These are phyloP conservation scores for Musa troglodytarum DNA, from an alignment of 176 grass and related monocot species.

Conservation along the genomic window DNA sequence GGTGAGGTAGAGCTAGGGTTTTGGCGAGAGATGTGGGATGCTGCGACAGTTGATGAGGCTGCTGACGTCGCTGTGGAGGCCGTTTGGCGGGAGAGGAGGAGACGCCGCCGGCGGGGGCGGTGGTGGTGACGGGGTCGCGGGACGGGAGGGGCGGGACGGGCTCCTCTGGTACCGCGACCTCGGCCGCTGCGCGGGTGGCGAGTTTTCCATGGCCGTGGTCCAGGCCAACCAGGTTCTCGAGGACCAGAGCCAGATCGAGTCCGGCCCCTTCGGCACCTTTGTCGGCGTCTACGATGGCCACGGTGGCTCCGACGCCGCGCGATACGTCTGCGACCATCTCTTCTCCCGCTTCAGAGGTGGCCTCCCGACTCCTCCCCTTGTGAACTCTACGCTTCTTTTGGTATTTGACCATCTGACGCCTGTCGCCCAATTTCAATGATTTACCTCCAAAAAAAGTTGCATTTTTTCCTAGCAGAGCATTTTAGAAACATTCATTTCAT, in stretches of 20 bases:
- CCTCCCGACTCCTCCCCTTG: background rate
- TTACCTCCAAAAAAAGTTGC: background rate
- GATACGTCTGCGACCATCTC: constrained; percentile 75
- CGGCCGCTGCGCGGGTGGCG: constrained; percentile 44
- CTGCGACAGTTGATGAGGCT: constrained; percentile 64
- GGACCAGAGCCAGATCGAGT: constrained; percentile 87
- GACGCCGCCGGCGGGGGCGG: constrained; percentile 13
- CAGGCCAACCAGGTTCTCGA: constrained; percentile 91
- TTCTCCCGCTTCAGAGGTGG: constrained; percentile 53
- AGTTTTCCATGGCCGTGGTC: constrained; percentile 64
- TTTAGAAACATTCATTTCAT: background rate
- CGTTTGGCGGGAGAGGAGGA: constrained; percentile 23
- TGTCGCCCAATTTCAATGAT: background rate
- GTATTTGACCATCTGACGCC: background rate
- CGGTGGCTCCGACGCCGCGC: constrained; percentile 60
- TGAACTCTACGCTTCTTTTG: background rate
- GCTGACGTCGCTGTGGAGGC: constrained; percentile 53
- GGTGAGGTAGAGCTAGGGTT: background rate
- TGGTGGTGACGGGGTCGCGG: constrained; percentile 7
- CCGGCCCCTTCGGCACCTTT: constrained; percentile 66
- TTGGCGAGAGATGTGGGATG: constrained; percentile 80
- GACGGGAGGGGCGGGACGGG: constrained; percentile 41
- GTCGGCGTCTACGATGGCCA: constrained; percentile 79
- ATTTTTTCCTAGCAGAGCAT: background rate
- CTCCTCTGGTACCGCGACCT: constrained; percentile 71